These are phyloP conservation scores for Picea abies DNA, from an alignment of 83 land plant species.

Conservation along the genomic window DNA sequence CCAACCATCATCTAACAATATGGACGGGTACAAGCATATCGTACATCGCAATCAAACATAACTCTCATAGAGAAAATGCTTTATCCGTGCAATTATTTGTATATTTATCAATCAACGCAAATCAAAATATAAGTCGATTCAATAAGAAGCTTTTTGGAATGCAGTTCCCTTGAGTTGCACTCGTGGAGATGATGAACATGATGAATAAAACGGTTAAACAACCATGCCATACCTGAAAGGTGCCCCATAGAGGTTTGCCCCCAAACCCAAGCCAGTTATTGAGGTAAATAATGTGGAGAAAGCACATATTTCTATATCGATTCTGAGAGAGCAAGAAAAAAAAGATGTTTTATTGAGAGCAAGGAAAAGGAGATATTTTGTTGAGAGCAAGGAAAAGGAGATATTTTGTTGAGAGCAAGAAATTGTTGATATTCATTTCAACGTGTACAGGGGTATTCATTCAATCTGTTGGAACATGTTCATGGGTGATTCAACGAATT, in stretches of 20 bases:
- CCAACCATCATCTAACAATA: too few species aligned
- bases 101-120: background rate
- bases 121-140: background rate
- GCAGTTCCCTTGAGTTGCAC: background rate
- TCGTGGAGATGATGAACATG: background rate
- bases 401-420: background rate
- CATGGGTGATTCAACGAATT: background rate
- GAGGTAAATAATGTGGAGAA: background rate
- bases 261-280: background rate
- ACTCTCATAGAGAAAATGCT: too few species aligned
- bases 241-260: background rate
- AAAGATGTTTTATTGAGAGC: background rate
- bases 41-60: too few species aligned
- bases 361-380: background rate
- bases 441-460: background rate
- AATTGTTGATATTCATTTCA: background rate
- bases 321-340: background rate
- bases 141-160: conserved; percentile 1
- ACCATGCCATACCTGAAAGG: background rate
- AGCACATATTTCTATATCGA: conserved; percentile 2
- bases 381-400: background rate
- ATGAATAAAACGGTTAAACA: conserved; percentile 1
- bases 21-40: too few species aligned
- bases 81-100: background rate
- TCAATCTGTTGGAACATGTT: background rate